Conservation (phyloP, 2,329 filamentous ascomycete genomes). For the Zymoseptoria pseudotritici region DNA sequence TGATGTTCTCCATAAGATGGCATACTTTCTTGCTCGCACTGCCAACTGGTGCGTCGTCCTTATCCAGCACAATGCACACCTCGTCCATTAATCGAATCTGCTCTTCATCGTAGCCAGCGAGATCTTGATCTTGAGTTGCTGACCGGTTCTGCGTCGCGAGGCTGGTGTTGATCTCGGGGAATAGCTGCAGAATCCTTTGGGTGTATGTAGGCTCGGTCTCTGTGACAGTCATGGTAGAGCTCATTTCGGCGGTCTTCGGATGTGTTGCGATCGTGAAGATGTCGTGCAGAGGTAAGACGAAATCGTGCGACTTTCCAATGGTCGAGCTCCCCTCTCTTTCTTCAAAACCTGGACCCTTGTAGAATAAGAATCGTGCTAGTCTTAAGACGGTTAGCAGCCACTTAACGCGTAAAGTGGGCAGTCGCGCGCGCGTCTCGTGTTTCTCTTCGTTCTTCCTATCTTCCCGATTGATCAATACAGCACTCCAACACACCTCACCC, state of each 20-base stretch:
- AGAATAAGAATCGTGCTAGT: no score
- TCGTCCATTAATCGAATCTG: constrained; percentile 98
- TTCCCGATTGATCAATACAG: background rate
- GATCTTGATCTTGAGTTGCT: constrained; percentile 54
- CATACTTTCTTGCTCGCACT: constrained; percentile 97
- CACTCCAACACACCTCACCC: background rate
- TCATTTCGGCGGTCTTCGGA: constrained; percentile 20
- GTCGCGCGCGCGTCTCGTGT: constrained; percentile 5
- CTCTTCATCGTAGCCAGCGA: constrained; percentile 91
- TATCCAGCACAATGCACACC: constrained; percentile 92
- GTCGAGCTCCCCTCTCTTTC: no score
- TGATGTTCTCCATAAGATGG: constrained; percentile 98
- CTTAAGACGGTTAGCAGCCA: no score
- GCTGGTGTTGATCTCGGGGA: constrained; percentile 68
- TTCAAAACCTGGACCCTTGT: no score
- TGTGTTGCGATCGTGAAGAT: background rate
- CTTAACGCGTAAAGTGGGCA: constrained; percentile 2
- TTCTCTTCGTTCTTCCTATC: constrained; percentile 1
- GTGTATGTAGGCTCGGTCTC: constrained; percentile 53
- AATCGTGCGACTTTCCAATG: no score
- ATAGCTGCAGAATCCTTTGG: constrained; percentile 76
- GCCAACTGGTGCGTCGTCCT: constrained; percentile 86
- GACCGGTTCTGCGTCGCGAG: constrained; percentile 49
- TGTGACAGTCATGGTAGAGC: constrained; percentile 24
- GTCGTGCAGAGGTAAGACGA: background rate